Evolutionary conservation across 2,329 filamentous ascomycete species (phyloP).

Genomic region (Trichocomaceae sp.): DNA sequence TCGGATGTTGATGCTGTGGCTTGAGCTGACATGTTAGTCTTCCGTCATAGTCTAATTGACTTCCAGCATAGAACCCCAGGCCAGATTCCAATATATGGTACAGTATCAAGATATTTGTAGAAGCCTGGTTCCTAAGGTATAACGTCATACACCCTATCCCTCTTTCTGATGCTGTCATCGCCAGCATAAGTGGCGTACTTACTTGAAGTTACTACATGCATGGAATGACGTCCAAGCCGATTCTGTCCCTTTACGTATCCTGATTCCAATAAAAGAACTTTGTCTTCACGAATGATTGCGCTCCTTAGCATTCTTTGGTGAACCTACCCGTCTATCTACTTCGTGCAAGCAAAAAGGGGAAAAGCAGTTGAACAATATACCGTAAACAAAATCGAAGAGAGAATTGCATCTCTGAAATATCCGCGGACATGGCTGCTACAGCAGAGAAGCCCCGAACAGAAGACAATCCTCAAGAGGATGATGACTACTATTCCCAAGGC

Average conservation of each 20-base stretch:
- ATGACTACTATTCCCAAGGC: conserved; percentile 11
- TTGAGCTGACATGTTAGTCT: neutral
- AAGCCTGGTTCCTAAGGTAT: neutral
- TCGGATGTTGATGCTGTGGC: neutral
- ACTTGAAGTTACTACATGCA: neutral
- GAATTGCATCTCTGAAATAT: neutral
- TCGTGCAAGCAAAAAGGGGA: neutral
- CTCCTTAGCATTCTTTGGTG: neutral
- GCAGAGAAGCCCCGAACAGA: conserved; percentile 8
- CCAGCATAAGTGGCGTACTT: neutral
- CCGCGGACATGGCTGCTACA: conserved; percentile 3
- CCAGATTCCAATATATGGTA: neutral
- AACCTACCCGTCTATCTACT: neutral
- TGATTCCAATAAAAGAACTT: neutral
- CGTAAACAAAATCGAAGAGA: neutral
- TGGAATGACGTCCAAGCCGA: neutral
- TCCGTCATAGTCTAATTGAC: neutral
- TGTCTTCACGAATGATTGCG: neutral
- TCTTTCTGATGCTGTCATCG: neutral
- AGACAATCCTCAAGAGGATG: conserved; percentile 1
- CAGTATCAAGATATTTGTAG: neutral
- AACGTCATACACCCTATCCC: neutral
- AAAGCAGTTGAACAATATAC: no score
- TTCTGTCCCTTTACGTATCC: neutral
- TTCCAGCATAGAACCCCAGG: neutral